Percentiles rank a stretch among this genome's conserved stretches.
Evolutionary conservation across 1,139 yeast genomes (phyloP).

Genomic region (Candida tetrigidarum): DNA sequence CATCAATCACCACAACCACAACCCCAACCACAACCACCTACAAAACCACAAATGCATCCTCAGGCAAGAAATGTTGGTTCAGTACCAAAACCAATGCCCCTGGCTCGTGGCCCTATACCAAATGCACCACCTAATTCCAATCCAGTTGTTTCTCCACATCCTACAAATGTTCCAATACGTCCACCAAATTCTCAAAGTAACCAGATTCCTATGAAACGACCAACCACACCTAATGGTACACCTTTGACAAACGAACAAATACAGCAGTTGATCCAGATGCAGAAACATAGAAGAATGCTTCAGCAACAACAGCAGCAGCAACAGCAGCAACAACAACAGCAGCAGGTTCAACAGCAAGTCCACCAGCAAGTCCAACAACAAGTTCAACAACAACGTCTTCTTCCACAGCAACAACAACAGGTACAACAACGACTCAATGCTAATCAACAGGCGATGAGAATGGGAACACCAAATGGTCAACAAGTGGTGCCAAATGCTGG

Average conservation of each 20-base stretch:
- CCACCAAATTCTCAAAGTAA: conserved; percentile 1
- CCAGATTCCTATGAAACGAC: conserved; percentile 27
- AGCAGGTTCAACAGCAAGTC: conserved; percentile 37
- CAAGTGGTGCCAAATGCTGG: conserved; percentile 13
- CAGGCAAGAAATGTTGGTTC: conserved; percentile 1
- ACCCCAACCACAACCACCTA: conserved; percentile 6
- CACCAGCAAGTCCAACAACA: conserved; percentile 22
- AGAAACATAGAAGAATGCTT: conserved; percentile 53
- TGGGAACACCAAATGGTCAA: conserved; percentile 2
- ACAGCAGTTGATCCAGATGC: conserved; percentile 55
- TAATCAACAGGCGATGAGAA: conserved; percentile 1
- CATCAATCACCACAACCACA: conserved; percentile 19
- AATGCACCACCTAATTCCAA: conserved; percentile 3
- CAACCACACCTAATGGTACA: conserved; percentile 55
- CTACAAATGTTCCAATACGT: conserved; percentile 4
- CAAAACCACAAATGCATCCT: conserved; percentile 7
- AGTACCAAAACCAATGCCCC: neutral
- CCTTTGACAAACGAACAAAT: conserved; percentile 60
- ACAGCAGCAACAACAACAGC: conserved; percentile 18
- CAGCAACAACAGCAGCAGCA: conserved; percentile 40
- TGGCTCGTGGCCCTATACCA: neutral
- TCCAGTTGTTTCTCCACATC: conserved; percentile 7
- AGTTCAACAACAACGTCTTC: conserved; percentile 14
- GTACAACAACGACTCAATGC: conserved; percentile 4
- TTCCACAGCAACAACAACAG: conserved; percentile 3